Evolutionary conservation across 345 rosid species (phyloP), one percentile per base, ranked within the genome.

Genomic region (Dipteronia sinensis): DNA sequence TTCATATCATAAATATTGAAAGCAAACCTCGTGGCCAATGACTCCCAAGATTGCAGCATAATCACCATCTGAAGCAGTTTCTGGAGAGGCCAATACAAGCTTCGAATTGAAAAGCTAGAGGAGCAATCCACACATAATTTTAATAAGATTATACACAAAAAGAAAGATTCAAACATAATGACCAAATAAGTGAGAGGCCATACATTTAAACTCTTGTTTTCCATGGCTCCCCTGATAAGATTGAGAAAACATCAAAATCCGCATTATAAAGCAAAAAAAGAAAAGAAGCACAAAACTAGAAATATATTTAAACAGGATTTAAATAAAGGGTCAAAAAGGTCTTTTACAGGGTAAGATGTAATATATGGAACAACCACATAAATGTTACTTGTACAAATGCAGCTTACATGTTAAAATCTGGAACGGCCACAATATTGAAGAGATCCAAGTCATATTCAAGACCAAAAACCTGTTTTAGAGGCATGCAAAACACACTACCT

Each of bases 181-280:
- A 63, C 51, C 3, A 13, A 63, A 74, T 64, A 76, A 55, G 70
- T 69, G 25, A 51, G 72, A 65, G 74, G 65, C 49, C 86, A 74
- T 87, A 94, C 99, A 86, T 97, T 97, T 80, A 97, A 85, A 89
- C 99, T 97, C 87, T 97, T 97, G 88, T 94, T 97, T 82, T 97
- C 99, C 99, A 91, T 97, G 78, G 99, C 99, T 85, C 99, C 99
- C 98, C 99, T 94, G 86, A 69, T 66, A 86, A 86, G 72, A 73
- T 31, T 11, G 72, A 74, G 40, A 16, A 80, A 51, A 44, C 40
- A 53, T 38, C n/a, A 47, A 16, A 22, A 59, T 56, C 55, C 79
- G 6, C 19, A 72, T 66, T 61, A 59, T 55, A 34, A 19, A 25
- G 22, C 1, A 20, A 53, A 25, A 82, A 34, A 11, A n/a, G 34